These are phyloP conservation scores for Acanthamoeba sp. DNA, from an alignment of 208 protist genomes.

Conservation along the genomic window DNA sequence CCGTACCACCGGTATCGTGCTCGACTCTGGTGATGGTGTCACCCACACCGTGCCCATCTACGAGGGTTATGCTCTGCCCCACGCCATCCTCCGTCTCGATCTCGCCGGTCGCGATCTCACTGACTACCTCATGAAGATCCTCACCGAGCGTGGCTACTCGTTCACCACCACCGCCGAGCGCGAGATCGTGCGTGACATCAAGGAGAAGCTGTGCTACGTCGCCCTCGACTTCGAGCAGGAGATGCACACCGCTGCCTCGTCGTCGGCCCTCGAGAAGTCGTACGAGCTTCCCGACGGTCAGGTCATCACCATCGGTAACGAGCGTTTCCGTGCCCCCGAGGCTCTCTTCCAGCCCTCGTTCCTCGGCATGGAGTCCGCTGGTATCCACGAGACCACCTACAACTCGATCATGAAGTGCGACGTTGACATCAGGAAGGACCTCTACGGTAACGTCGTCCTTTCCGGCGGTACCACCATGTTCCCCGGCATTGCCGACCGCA, in stretches of 20 bases:
- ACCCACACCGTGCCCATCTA: constrained; percentile 98
- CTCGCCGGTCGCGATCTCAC: constrained; percentile 93
- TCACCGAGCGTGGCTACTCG: constrained; percentile 95
- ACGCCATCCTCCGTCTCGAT: constrained; percentile 91
- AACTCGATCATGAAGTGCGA: constrained; percentile 98
- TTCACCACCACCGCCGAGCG: constrained; percentile 97
- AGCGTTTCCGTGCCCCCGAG: constrained; percentile 95
- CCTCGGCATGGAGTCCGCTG: constrained; percentile 95
- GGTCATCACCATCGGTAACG: constrained; percentile 89
- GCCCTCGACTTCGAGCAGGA: constrained; percentile 96
- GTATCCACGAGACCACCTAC: constrained; percentile 97
- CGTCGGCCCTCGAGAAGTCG: constrained; percentile 87
- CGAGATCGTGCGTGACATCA: constrained; percentile 97
- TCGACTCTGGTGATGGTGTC: constrained; percentile 98
- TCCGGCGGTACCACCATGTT: constrained; percentile 97
- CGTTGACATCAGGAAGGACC: constrained; percentile 95
- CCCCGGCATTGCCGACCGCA: constrained; percentile 94
- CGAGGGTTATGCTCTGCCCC: constrained; percentile 96
- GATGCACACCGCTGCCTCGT: constrained; percentile 90
- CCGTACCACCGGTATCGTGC: constrained; percentile 93
- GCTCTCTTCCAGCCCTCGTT: constrained; percentile 97
- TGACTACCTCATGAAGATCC: constrained; percentile 95
- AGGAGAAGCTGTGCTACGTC: constrained; percentile 84
- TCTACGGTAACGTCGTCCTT: constrained; percentile 97
- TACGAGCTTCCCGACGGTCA: constrained; percentile 94